Evolutionary conservation across 768 basidiomycete species (phyloP).

Genomic region (Mycena floridula): DNA sequence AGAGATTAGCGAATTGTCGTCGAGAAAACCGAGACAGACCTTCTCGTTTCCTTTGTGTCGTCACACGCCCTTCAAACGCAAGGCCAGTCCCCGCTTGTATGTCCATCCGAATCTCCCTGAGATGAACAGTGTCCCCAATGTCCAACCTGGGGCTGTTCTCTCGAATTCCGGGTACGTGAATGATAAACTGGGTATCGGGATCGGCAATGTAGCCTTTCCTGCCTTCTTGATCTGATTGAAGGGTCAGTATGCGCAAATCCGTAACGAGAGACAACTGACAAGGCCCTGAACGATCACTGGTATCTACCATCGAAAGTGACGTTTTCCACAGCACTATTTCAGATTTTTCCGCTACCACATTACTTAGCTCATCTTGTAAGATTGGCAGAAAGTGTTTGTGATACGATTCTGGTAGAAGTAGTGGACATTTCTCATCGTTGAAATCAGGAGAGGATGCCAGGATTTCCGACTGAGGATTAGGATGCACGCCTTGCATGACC

Average conservation of each 20-base stretch:
- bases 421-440: constrained; percentile 14
- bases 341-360: constrained; percentile 32
- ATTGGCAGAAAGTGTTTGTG: constrained; percentile 34
- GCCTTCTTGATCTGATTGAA: constrained; percentile 33
- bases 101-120: constrained; percentile 33
- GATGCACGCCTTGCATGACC: too few relatives aligned
- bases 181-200: constrained; percentile 8
- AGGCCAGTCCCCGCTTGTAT: constrained; percentile 26
- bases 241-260: neutral
- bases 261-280: too few relatives aligned
- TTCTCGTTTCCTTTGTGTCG: constrained; percentile 36
- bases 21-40: too few relatives aligned
- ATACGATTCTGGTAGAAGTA: constrained; percentile 26
- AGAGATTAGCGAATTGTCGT: too few relatives aligned
- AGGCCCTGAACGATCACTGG: too few relatives aligned
- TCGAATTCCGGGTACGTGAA: constrained; percentile 9
- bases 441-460: constrained; percentile 22
- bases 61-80: constrained; percentile 42
- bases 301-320: constrained; percentile 22
- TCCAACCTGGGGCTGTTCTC: constrained; percentile 35
- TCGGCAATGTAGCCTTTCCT: constrained; percentile 17
- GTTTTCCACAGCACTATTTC: constrained; percentile 39
- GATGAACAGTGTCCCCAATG: constrained; percentile 37
- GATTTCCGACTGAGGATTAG: too few relatives aligned
- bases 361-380: constrained; percentile 40